Evolutionary conservation across 2,329 filamentous ascomycete genomes (phyloP), one percentile per base, ranked within the genome.

Genomic region (Hypoxylon sp.): DNA sequence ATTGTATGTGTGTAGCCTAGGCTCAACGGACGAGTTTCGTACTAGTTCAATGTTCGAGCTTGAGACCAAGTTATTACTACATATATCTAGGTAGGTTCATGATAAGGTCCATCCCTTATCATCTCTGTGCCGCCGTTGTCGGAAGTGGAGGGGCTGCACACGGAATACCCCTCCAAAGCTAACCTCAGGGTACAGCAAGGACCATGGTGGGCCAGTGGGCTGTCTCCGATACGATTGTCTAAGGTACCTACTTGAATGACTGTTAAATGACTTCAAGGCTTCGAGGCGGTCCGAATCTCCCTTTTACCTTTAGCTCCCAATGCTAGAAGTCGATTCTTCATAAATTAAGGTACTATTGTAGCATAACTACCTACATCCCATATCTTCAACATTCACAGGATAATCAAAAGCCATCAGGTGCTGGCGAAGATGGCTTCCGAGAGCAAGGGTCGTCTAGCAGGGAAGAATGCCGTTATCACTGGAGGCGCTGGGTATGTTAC

Each of bases 401-500:
- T 14, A 27, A 29, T 29, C 23, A n/a, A 47, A n/a, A 30, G 8
- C 39, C n/a, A 55, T 5, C 14, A 37, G 12, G 7, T 16, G 2
- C 2, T 34, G 51, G 78, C 77, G 75, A 71, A 72, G 56, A 67
- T 73, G 55, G 58, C 70, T 61, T 71, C 73, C 34, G 71, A 72
- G 58, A 65, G 68, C 34, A 74, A 76, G 52, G 85, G 85, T 71
- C 85, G 86, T 74, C 81, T 88, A 23, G 80, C 82, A 39, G 86
- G 86, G 78, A 88, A 88, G 79, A 88, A 88, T 76, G 84, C 86
- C 77, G 78, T 97, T 77, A 87, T 97, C 80, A 97, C 93, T 58
- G 93, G 93, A 76, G 93, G 91, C 71, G 93, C 90, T 74, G 92
- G 93, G 93, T 96, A 86, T 80, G 89, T 41, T 30, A 11, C 32